Evolutionary conservation across 2,329 filamentous ascomycete species (phyloP), one percentile per base, ranked within the genome.

Genomic region (Fusarium anthophilum): DNA sequence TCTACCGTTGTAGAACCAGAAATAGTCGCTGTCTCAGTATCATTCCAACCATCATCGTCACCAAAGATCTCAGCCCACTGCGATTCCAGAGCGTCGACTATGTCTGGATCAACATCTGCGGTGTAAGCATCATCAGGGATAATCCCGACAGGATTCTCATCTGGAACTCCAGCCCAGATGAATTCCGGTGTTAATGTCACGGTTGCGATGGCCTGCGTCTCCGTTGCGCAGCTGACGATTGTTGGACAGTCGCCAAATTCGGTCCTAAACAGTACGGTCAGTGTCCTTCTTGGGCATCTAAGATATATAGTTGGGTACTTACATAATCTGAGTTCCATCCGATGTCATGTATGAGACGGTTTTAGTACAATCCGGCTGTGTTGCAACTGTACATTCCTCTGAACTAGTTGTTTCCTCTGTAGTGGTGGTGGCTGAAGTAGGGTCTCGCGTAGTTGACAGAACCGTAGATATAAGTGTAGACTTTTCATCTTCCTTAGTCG

Each of bases 121-220:
- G 45, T 28, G 26, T 48, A 48, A 22, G 45, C 45, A 2, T 48
- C 26, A 0, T 48, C 13, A 0, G 45, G 26, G 3, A 47, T 47
- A 0, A 47, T 0, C 0, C 4, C 14, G 9, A 7, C 26, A 14
- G 45, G 45, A 5, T 47, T 22, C 0, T 26, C 28, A 18, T 47
- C 4, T 3, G 18, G 45, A 22, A 28, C 26, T 0, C 45, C 45
- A 28, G 26, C 45, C 26, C 45, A 48, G 3, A 48, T 0, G 3
- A 48, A 28, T 6, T 48, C 9, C 4, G 45, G 0, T 1, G 18
- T 28, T 2, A 48, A 48, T 1, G 26, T 48, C 45, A 48, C 26
- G 20, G 45, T 48, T 28, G 1, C 26, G 0, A 26, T 48, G 26
- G 20, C 20, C 2, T 48, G 45, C 0, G 45, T 48, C 20, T 15